Conservation (phyloP, 768 basidiomycete species). For the Phlebiopsis gigantea region DNA sequence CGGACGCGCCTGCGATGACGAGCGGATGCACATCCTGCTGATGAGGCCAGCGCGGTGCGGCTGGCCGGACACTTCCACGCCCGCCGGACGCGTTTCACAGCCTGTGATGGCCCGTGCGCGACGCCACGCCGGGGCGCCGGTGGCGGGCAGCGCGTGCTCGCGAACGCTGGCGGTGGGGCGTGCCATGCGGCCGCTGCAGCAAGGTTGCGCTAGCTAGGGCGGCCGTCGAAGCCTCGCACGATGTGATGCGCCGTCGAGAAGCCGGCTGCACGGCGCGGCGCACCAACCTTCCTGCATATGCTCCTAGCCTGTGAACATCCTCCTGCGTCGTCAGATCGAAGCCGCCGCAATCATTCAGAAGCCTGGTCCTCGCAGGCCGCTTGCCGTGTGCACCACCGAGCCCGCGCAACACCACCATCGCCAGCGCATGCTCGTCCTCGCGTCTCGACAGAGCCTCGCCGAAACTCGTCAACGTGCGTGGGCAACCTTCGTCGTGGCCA, state of each 20-base stretch:
- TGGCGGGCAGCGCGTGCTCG: too few relatives aligned
- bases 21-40: too few relatives aligned
- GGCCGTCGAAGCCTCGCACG: not conserved
- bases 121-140: too few relatives aligned
- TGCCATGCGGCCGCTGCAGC: not conserved
- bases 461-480: not conserved
- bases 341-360: not conserved
- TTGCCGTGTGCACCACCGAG: not conserved
- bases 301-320: not conserved
- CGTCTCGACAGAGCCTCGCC: not conserved
- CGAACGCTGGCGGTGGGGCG: too few relatives aligned
- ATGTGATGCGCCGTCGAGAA: not conserved
- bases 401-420: not conserved
- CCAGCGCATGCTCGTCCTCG: not conserved
- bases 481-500: not conserved
- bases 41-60: too few relatives aligned
- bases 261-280: not conserved
- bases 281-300: not conserved
- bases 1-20: conserved; percentile 8
- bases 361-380: not conserved
- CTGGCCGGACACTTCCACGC: too few relatives aligned
- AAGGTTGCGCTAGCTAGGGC: not conserved
- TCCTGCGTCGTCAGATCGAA: not conserved
- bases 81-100: not conserved
- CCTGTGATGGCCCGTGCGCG: not conserved